Conservation (phyloP, 768 basidiomycete genomes). For the Rhizopogon roseolus region DNA sequence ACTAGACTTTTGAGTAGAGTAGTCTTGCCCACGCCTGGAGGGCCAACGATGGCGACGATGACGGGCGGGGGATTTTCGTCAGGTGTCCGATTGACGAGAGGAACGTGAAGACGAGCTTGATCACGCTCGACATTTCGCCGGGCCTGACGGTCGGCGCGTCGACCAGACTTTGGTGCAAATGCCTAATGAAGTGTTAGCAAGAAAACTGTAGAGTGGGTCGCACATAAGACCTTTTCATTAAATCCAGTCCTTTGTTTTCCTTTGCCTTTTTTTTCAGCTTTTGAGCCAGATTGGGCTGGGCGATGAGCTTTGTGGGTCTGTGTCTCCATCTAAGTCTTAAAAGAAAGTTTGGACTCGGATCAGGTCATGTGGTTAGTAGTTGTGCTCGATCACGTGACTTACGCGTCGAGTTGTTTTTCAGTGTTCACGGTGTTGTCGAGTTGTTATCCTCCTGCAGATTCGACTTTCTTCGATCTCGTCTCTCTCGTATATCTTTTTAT, state of each 20-base stretch:
- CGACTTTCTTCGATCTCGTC: constrained; percentile 5
- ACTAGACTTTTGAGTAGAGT: constrained; percentile 91
- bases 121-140: constrained; percentile 89
- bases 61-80: constrained; percentile 90
- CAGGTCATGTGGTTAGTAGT: neutral
- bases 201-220: neutral
- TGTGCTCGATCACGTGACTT: constrained; percentile 21
- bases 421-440: constrained; percentile 9
- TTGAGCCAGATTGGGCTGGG: constrained; percentile 63
- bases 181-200: constrained; percentile 46
- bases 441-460: constrained; percentile 8
- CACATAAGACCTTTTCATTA: constrained; percentile 75
- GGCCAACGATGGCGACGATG: constrained; percentile 92
- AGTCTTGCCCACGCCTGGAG: constrained; percentile 95
- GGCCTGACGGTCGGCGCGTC: constrained; percentile 83
- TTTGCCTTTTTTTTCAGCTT: constrained; percentile 76
- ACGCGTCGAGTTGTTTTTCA: constrained; percentile 17
- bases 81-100: constrained; percentile 91
- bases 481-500: constrained; percentile 4
- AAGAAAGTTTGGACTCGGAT: neutral
- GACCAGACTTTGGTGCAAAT: constrained; percentile 89
- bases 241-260: constrained; percentile 68
- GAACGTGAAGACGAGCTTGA: constrained; percentile 93
- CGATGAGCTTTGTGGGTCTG: constrained; percentile 82
- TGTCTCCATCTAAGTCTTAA: constrained; percentile 53